Base-by-base conservation (phyloP, 768 basidiomycete genomes). In the Tubosaeta sp. region DNA sequence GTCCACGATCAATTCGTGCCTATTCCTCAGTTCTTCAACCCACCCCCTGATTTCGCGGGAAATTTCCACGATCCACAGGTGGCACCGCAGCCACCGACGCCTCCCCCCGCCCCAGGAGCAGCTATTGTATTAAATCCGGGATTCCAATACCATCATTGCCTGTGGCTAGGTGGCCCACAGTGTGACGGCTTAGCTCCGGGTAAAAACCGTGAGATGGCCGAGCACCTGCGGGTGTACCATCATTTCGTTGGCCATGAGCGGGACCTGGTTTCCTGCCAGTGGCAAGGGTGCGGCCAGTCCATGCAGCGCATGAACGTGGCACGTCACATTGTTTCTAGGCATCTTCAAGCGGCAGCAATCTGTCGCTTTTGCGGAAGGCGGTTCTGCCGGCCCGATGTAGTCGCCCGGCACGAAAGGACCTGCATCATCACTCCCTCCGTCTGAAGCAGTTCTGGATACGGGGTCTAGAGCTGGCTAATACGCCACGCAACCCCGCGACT, bases 281-380 rank as follows among this genome's bases (percentile, higher is more conserved):
- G 65, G 65, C 59, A 56, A 10, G 53, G 45, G 22, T 66, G 65
- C 31, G 52, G 55, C 4, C 61, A 60, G 14, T 5, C 1, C 2
- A 56, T 66, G 56, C 65, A 66, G 22, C 63, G 65, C 38, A 68
- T 68, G 65, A 66, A 66, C 27, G 49, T 66, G 6, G 59, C 66
- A 1, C 64, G 65, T 2, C 65, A 66, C 35, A 61, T 66, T 7
- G 65, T 66, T 16, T 63, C 66, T 11, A 48, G 64, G 43, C 65
- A 66, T 37, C 64, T 66, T 0, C 58, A 58, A 4, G 66, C 59
- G 11, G 54, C 58, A 6, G 63, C 65, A 17, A 54, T 1, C 8
- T 66, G 65, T 19, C 64, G 59, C 29, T 56, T 46, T 41, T 66
- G 65, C 32, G 38, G 46, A 6, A 66, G 46, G 49, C 59, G 45